These are phyloP conservation scores for Nicotiana knightiana DNA, from an alignment of 257 asterid species.

Conservation along the genomic window DNA sequence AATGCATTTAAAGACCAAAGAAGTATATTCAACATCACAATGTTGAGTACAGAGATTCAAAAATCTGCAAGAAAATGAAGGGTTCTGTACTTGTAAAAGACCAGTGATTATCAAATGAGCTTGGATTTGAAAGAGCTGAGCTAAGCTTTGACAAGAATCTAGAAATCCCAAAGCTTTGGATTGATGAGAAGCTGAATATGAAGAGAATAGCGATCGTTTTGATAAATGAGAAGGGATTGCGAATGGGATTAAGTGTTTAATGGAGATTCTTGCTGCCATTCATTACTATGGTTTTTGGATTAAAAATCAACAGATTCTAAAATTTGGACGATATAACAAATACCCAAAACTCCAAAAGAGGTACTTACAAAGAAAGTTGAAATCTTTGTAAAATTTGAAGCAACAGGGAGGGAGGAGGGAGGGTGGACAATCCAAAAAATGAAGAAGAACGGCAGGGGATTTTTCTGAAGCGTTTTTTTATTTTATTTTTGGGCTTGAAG, in stretches of 20 bases:
- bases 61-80: conserved; percentile 58
- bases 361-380: neutral
- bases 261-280: conserved; percentile 5
- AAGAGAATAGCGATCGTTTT: neutral
- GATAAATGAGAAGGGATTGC: neutral
- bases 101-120: conserved; percentile 49
- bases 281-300: neutral
- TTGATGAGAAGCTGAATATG: neutral
- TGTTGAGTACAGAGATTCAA: conserved; percentile 37
- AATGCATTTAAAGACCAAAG: conserved; percentile 41
- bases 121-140: conserved; percentile 51
- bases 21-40: conserved; percentile 29
- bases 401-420: neutral
- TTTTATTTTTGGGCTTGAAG: neutral
- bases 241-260: neutral
- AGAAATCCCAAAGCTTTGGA: conserved; percentile 38
- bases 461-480: neutral
- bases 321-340: neutral
- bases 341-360: neutral
- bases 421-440: neutral
- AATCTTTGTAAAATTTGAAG: neutral
- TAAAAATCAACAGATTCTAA: neutral
- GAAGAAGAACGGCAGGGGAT: conserved; percentile 5
- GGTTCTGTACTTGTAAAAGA: conserved; percentile 35
- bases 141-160: conserved; percentile 32